phyloP scores from a whole-genome alignment of 805 yeast species.

The Huiozyma sinensis region DNA sequence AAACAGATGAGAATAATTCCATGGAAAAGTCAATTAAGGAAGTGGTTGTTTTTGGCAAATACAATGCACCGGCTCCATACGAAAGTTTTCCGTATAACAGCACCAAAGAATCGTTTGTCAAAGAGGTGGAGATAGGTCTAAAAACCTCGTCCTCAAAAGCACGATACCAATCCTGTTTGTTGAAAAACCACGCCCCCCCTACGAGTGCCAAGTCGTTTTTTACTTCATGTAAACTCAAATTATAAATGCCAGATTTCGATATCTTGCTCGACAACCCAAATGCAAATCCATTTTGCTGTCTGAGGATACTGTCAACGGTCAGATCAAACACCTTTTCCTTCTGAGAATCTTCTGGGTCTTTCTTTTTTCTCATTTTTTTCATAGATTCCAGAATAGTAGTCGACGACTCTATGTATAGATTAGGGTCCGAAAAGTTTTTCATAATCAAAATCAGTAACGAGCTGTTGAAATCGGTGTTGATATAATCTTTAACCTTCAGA shows the following conservation, averaged over 20 bases:
- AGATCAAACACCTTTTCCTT: conserved; percentile 10
- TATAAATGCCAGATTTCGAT: conserved; percentile 28
- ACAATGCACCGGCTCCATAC: conserved; percentile 8
- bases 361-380: conserved; percentile 10
- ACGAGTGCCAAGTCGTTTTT: conserved; percentile 18
- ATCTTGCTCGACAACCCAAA: conserved; percentile 48
- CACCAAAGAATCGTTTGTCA: conserved; percentile 34
- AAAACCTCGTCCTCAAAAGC: conserved; percentile 25
- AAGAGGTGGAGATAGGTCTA: conserved; percentile 32
- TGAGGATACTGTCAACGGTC: conserved; percentile 15
- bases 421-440: conserved; percentile 38
- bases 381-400: conserved; percentile 8
- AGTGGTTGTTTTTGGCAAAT: conserved; percentile 36
- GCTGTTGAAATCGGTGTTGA: conserved; percentile 32
- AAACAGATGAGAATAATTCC: conserved; percentile 58
- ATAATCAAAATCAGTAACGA: conserved; percentile 31
- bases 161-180: conserved; percentile 28
- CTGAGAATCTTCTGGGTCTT: conserved; percentile 9
- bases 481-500: conserved; percentile 25
- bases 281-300: conserved; percentile 33
- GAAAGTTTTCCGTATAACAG: conserved; percentile 19
- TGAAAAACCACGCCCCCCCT: conserved; percentile 15
- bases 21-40: conserved; percentile 67
- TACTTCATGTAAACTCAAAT: conserved; percentile 24
- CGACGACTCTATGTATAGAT: conserved; percentile 17